Evolutionary conservation across 2,329 filamentous ascomycete genomes (phyloP).

Genomic region (Neonectria faginata): DNA sequence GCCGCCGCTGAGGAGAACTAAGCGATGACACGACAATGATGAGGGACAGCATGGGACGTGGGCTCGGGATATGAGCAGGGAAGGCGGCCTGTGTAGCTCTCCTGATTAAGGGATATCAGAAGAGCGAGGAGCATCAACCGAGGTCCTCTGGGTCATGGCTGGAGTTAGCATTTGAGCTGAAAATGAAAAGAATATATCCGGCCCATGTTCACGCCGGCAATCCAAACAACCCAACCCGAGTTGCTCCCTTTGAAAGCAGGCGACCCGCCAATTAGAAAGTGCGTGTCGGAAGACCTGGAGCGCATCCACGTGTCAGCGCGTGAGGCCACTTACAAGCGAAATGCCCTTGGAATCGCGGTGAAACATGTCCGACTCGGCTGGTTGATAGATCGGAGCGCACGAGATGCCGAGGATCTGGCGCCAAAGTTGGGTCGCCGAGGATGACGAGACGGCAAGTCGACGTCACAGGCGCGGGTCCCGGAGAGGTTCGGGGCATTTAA

Average conservation of each 20-base stretch:
- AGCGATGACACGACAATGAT: constrained; percentile 37
- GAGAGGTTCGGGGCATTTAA: constrained; percentile 21
- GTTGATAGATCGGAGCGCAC: constrained; percentile 35
- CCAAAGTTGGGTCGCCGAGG: constrained; percentile 33
- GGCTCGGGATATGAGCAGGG: constrained; percentile 34
- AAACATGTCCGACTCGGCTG: constrained; percentile 29
- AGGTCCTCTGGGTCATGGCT: constrained; percentile 43
- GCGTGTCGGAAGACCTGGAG: constrained; percentile 2
- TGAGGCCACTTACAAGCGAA: constrained; percentile 4
- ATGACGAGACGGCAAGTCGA: constrained; percentile 35
- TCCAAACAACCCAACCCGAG: constrained; percentile 26
- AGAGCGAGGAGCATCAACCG: constrained; percentile 42
- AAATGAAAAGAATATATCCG: constrained; percentile 46
- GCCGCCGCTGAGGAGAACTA: constrained; percentile 56
- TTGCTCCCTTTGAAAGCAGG: constrained; percentile 1
- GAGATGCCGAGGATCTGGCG: constrained; percentile 42
- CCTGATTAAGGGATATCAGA: constrained; percentile 37
- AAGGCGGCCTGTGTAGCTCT: constrained; percentile 39
- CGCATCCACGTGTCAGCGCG: constrained; percentile 1
- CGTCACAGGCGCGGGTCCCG: constrained; percentile 38
- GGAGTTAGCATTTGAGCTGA: constrained; percentile 47
- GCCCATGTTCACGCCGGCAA: constrained; percentile 38
- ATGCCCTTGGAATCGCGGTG: constrained; percentile 18
- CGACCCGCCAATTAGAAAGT: not conserved
- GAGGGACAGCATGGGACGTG: constrained; percentile 31